Base-by-base conservation (phyloP, 1,139 yeast genomes). In the Geotrichum siamense region DNA sequence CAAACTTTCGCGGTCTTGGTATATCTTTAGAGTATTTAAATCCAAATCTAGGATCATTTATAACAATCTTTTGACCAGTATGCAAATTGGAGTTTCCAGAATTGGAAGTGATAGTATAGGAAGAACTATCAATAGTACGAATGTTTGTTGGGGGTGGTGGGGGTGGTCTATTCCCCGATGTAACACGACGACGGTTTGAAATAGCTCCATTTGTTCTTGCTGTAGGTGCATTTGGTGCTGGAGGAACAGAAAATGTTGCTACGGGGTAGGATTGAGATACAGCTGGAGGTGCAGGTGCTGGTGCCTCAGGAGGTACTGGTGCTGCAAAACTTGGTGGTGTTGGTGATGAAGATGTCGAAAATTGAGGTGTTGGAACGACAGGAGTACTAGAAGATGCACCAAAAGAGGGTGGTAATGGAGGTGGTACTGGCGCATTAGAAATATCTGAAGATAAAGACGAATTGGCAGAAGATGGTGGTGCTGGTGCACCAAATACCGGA, bases 1-100 rank as follows among this genome's bases (percentile, higher is more conserved):
- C 79, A 56, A 82, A 84, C 47, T 76, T 71, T 54, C 97, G 71
- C 13, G 97, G 97, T 55, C 77, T 77, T 0, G 98, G 97, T 43
- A 91, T 69, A 20, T 85, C 81, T 41, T 67, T 66, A 22, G 76
- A 72, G 60, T 84, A 83, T 12, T 67, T 62, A 68, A 89, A 91
- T 55, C 72, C 76, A 68, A 81, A 91, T 53, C 93, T 69, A 16
- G 76, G 66, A 58, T 86, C 95, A 53, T 85, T 89, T 48, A 87
- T 83, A 5, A 48, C 54, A 29, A 55, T 36, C 29, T 41, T 33
- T 19, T 42, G 31, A 6, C 43, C 45, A 17, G 41, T 41, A 9
- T 47, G 41, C 13, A 40, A 36, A 10, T 48, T 47, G 10, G 50
- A 38, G 17, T 44, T 38, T 23, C 28, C 48, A 29, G 37, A 36